Conservation (phyloP, 2,329 filamentous ascomycete species). For the Phialemoniopsis sp. region DNA sequence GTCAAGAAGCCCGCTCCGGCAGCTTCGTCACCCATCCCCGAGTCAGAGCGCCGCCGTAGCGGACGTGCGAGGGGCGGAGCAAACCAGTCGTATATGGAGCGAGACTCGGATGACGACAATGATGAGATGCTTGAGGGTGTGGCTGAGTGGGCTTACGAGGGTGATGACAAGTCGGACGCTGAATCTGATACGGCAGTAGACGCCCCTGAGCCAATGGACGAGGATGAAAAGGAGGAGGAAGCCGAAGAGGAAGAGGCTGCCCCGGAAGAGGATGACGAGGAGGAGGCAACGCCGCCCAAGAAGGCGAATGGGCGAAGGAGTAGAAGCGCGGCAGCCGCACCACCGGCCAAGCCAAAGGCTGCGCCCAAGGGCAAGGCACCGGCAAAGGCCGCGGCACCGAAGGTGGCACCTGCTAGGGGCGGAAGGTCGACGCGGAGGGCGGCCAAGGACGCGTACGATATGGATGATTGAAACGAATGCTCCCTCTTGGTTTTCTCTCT, state of each 20-base stretch:
- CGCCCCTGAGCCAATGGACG: conserved; percentile 5
- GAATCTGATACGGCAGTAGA: background rate
- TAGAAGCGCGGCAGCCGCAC: background rate
- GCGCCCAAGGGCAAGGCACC: background rate
- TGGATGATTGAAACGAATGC: background rate
- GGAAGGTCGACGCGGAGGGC: background rate
- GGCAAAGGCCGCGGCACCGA: background rate
- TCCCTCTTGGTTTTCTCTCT: no score
- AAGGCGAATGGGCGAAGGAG: background rate
- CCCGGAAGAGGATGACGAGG: background rate
- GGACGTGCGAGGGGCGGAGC: conserved; percentile 37
- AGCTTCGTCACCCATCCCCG: conserved; percentile 21
- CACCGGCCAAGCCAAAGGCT: background rate
- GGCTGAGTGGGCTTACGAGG: conserved; percentile 51
- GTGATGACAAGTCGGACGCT: background rate
- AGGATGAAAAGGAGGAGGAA: conserved; percentile 2
- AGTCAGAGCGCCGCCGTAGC: conserved; percentile 50
- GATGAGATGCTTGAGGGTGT: conserved; percentile 60
- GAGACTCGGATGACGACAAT: conserved; percentile 54
- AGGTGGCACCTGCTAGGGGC: background rate
- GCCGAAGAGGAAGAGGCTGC: conserved; percentile 1
- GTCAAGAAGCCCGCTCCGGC: conserved; percentile 19
- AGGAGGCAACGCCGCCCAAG: background rate
- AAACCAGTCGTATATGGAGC: conserved; percentile 48
- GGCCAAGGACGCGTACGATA: conserved; percentile 2